Percentiles rank a stretch among this genome's conserved stretches.
phyloP scores from a whole-genome alignment of 805 yeast genomes.

The Brettanomyces anomalus region DNA sequence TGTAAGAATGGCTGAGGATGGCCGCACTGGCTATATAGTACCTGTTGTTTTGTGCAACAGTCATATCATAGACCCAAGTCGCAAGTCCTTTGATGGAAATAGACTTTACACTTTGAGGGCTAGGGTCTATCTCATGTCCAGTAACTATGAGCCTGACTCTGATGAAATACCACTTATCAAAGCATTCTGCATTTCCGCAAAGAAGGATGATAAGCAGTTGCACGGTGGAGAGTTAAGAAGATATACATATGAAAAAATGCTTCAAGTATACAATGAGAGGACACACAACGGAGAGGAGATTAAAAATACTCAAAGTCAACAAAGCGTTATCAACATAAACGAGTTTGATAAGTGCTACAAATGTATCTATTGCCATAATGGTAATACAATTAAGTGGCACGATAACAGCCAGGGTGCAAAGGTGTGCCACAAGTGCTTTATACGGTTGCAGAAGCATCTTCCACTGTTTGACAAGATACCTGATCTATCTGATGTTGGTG shows the following conservation, averaged over 20 bases:
- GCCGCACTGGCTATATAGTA: slow-evolving; percentile 29
- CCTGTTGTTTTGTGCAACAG: slow-evolving; percentile 37
- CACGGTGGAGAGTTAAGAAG: slow-evolving; percentile 8
- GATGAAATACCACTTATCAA: slow-evolving; percentile 30
- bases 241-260: slow-evolving; percentile 5
- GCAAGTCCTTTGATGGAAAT: not conserved
- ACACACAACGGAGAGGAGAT: too few species aligned
- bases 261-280: not conserved
- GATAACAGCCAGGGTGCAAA: slow-evolving; percentile 6
- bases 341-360: not conserved
- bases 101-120: not conserved
- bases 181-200: slow-evolving; percentile 30
- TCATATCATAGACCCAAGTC: slow-evolving; percentile 19
- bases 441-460: slow-evolving; percentile 14
- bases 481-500: slow-evolving; percentile 6
- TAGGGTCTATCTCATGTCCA: slow-evolving; percentile 7
- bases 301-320: too few species aligned
- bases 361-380: slow-evolving; percentile 17
- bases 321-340: too few species aligned
- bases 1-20: slow-evolving; percentile 7
- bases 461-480: slow-evolving; percentile 18
- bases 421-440: slow-evolving; percentile 21
- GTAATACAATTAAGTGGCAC: slow-evolving; percentile 15
- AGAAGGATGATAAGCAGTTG: slow-evolving; percentile 4
- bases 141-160: not conserved